Conservation (phyloP, 2,329 filamentous ascomycete species). For the Botrytis galanthina region DNA sequence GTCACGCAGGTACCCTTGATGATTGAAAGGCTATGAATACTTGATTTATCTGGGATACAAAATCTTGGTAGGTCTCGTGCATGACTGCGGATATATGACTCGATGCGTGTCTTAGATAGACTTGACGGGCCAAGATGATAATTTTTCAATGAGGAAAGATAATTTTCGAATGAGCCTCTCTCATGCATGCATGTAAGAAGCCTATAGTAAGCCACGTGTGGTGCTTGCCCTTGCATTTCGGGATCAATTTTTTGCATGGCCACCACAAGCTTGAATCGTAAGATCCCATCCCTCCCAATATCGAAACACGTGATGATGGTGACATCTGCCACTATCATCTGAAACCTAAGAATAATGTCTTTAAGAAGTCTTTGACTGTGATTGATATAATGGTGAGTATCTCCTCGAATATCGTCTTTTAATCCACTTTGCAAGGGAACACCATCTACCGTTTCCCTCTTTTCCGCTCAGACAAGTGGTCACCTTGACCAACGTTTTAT, state of each 20-base stretch:
- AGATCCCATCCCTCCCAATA: not conserved
- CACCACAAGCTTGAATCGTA: constrained; percentile 8
- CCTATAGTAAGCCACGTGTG: constrained; percentile 14
- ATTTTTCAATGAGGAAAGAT: not conserved
- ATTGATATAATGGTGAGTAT: constrained; percentile 13
- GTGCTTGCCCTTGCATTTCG: constrained; percentile 18
- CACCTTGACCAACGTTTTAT: constrained; percentile 44
- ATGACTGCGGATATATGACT: constrained; percentile 14
- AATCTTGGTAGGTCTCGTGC: not conserved
- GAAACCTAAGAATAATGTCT: constrained; percentile 11
- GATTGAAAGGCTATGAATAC: not conserved
- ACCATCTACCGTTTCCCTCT: not conserved
- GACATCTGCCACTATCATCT: constrained; percentile 22
- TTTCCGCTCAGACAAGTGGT: constrained; percentile 19
- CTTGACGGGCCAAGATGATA: not conserved
- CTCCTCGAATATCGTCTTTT: not conserved
- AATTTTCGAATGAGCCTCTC: constrained; percentile 1
- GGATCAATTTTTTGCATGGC: constrained; percentile 16
- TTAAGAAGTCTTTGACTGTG: constrained; percentile 9
- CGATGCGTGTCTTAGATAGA: constrained; percentile 13
- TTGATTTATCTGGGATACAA: not conserved
- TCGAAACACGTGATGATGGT: constrained; percentile 16
- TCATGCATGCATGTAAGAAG: constrained; percentile 8
- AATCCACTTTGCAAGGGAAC: not conserved
- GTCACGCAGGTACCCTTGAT: constrained; percentile 13